These are phyloP conservation scores for Cercospora zeina DNA, from an alignment of 2,329 filamentous ascomycete species.

Conservation along the genomic window DNA sequence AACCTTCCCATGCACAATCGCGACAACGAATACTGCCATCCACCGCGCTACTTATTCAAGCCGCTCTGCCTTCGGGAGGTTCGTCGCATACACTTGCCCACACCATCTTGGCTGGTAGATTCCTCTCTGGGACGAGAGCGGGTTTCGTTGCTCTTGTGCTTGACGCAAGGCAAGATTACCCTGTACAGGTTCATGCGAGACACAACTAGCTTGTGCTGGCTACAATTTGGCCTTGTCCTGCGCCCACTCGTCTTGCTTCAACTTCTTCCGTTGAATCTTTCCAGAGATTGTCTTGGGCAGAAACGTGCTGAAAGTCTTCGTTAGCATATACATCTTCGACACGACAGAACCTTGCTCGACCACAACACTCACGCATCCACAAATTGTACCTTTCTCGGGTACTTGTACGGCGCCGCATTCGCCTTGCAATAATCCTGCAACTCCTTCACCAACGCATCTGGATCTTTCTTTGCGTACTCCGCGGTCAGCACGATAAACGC, in stretches of 20 bases:
- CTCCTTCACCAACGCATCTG: constrained; percentile 37
- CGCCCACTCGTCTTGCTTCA: constrained; percentile 44
- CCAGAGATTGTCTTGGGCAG: constrained; percentile 46
- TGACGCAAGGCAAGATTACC: too few relatives aligned
- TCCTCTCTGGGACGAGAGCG: too few relatives aligned
- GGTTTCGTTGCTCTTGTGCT: too few relatives aligned
- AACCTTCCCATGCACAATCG: neutral
- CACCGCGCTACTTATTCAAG: too few relatives aligned
- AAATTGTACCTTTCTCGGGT: constrained; percentile 46
- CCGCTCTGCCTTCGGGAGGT: too few relatives aligned
- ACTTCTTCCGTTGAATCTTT: constrained; percentile 40
- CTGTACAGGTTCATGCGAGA: too few relatives aligned
- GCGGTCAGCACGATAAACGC: constrained; percentile 45
- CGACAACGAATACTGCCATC: neutral
- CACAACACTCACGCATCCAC: constrained; percentile 33
- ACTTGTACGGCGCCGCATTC: constrained; percentile 47
- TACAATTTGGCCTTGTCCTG: constrained; percentile 29
- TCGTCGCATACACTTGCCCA: too few relatives aligned
- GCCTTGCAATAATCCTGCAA: constrained; percentile 46
- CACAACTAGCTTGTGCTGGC: too few relatives aligned
- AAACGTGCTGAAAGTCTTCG: constrained; percentile 30
- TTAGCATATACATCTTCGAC: neutral
- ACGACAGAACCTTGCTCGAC: too few relatives aligned
- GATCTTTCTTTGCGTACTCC: constrained; percentile 27
- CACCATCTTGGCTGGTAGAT: too few relatives aligned